Conservation (phyloP, 306 rosid genomes). For the Pueraria montana region DNA sequence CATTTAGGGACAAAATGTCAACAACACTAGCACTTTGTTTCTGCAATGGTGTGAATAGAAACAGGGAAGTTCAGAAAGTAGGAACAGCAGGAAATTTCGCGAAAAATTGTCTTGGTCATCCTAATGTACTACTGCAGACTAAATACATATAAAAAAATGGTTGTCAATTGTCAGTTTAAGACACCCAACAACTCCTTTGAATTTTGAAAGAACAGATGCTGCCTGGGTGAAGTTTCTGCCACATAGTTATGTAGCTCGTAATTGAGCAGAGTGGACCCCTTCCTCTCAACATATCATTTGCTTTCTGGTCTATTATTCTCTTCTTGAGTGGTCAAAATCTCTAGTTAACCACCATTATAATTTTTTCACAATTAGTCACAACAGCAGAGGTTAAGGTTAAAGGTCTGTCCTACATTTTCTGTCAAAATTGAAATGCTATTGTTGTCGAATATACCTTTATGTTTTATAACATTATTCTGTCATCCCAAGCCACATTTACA, state of each 20-base stretch:
- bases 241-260: constrained; percentile 25
- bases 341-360: constrained; percentile 29
- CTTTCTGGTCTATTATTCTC: constrained; percentile 41
- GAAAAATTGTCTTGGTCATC: constrained; percentile 39
- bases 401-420: neutral
- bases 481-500: neutral
- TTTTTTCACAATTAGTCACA: constrained; percentile 26
- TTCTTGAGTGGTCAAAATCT: constrained; percentile 42
- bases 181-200: constrained; percentile 47
- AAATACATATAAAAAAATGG: constrained; percentile 18
- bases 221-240: constrained; percentile 35
- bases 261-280: constrained; percentile 32
- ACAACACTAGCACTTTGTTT: constrained; percentile 42
- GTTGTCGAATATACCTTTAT: neutral
- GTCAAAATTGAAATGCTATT: neutral
- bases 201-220: constrained; percentile 35
- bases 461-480: neutral
- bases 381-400: neutral
- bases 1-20: constrained; percentile 55
- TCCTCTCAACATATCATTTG: constrained; percentile 6
- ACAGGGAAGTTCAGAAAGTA: constrained; percentile 49
- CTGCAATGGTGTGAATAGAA: constrained; percentile 48
- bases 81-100: constrained; percentile 54
- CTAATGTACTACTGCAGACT: neutral
- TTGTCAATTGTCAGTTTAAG: constrained; percentile 12